phyloP scores from a whole-genome alignment of 2,329 filamentous ascomycete genomes.

The Penicillium sp. region DNA sequence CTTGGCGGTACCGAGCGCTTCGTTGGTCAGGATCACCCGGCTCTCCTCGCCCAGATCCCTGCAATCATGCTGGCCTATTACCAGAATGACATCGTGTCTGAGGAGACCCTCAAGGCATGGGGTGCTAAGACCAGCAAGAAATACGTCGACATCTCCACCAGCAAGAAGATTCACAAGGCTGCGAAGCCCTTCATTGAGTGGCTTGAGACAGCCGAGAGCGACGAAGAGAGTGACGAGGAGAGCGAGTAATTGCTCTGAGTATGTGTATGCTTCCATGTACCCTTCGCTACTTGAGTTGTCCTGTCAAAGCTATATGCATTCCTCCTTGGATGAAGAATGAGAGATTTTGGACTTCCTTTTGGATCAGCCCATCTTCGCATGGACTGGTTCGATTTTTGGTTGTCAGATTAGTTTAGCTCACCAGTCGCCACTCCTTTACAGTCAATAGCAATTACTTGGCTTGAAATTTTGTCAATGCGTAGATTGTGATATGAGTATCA shows the following conservation, averaged over 20 bases:
- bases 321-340: not conserved
- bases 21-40: constrained; percentile 73
- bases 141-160: constrained; percentile 83
- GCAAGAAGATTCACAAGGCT: constrained; percentile 92
- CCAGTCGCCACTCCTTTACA: constrained; percentile 22
- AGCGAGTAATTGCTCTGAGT: constrained; percentile 41
- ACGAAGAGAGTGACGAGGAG: constrained; percentile 64
- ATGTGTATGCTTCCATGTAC: not conserved
- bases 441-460: not conserved
- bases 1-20: constrained; percentile 94
- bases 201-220: constrained; percentile 80
- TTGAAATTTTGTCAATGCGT: too few relatives aligned
- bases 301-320: not conserved
- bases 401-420: constrained; percentile 18
- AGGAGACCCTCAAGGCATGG: constrained; percentile 88
- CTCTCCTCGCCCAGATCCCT: constrained; percentile 72
- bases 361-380: not conserved
- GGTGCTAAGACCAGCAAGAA: constrained; percentile 96
- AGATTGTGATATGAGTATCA: too few relatives aligned
- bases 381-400: not conserved
- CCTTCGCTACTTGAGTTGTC: not conserved
- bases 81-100: constrained; percentile 79
- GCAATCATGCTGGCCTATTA: constrained; percentile 89
- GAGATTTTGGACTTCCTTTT: not conserved
- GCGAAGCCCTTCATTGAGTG: constrained; percentile 91